Evolutionary conservation across 1,139 yeast genomes (phyloP).

Genomic region (Taphrina pruni): DNA sequence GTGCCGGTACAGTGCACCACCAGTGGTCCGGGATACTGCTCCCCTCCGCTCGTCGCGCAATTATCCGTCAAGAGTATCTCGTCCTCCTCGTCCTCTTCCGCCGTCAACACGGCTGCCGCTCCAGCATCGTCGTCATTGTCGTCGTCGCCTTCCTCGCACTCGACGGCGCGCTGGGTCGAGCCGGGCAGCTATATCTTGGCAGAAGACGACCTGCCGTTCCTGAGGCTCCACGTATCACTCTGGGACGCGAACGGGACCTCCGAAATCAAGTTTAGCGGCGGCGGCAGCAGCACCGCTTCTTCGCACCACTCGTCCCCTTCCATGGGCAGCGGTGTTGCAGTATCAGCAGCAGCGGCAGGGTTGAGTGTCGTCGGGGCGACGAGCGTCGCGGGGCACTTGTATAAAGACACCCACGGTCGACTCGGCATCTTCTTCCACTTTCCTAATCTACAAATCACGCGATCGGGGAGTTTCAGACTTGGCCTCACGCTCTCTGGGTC

Average conservation of each 20-base stretch:
- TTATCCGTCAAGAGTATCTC: slow-evolving; percentile 10
- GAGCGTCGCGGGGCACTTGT: slow-evolving; percentile 23
- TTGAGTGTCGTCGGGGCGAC: background rate
- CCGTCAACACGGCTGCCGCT: too few relatives aligned
- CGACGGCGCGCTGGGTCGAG: slow-evolving; percentile 11
- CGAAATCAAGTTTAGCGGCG: background rate
- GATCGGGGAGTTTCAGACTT: slow-evolving; percentile 22
- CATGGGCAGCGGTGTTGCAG: too few relatives aligned
- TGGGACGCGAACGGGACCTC: slow-evolving; percentile 13
- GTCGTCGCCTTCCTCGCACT: too few relatives aligned
- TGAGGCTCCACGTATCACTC: slow-evolving; percentile 16
- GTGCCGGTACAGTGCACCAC: slow-evolving; percentile 31
- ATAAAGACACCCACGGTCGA: slow-evolving; percentile 9
- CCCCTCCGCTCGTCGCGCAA: slow-evolving; percentile 24
- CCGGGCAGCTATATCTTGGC: background rate
- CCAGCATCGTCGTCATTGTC: too few relatives aligned
- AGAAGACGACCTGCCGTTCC: slow-evolving; percentile 32
- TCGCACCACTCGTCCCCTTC: too few relatives aligned
- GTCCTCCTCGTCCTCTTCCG: too few relatives aligned
- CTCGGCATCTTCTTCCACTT: slow-evolving; percentile 27
- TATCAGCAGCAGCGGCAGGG: background rate
- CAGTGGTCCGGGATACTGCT: slow-evolving; percentile 18
- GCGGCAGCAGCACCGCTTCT: background rate
- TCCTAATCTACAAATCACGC: slow-evolving; percentile 19
- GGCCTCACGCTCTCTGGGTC: slow-evolving; percentile 15